Base-by-base conservation (phyloP, 176 grass and related monocot genomes). In the Thalia dealbata region DNA sequence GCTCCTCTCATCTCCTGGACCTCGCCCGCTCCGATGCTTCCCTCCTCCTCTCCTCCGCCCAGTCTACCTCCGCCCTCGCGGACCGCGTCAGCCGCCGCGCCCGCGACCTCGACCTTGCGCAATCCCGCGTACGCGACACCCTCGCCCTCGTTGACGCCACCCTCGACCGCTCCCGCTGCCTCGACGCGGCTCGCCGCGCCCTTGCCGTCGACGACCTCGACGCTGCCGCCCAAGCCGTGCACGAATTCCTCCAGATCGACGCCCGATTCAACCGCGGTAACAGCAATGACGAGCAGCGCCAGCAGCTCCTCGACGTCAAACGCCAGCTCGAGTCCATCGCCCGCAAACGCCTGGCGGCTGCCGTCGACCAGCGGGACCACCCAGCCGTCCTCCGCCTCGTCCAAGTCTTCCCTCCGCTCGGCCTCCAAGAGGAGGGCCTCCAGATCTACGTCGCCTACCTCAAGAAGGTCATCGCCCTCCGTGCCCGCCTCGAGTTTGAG, bases 391-490 rank as follows among this genome's bases (percentile, higher is more conserved):
- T 97, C 61, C 84, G 87, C 48, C 75, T 97, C 23, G 78, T 92
- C 52, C 85, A 85, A 55, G 81, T 92, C 22, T 97, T 92, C 67
- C 93, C 87, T 1, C 82, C 89, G 14, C 84, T 97, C 18, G 85
- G 81, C 16, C 85, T 92, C 0, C 81, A 85, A 1, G 87, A 92
- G 32, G 89, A 96, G 63, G 93, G 87, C 19, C 83, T 96, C 21
- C 89, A 92, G 76, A 84, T 85, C 78, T 97, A 84, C 48, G 89
- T 97, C 14, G 81, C 93, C 14, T 92, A 92, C 61, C 89, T 97
- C 42, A 91, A 89, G 61, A 92, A 86, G 74, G 90, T 97, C 42
- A 81, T 97, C 21, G 87, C 93, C 52, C 70, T 97, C 21, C 81
- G 85, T 35, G 74, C 89, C 14, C 84, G 87, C 3, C 78, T 91